Evolutionary conservation across 495 filamentous ascomycete genomes (phyloP).

Genomic region (Annulohypoxylon nitens): DNA sequence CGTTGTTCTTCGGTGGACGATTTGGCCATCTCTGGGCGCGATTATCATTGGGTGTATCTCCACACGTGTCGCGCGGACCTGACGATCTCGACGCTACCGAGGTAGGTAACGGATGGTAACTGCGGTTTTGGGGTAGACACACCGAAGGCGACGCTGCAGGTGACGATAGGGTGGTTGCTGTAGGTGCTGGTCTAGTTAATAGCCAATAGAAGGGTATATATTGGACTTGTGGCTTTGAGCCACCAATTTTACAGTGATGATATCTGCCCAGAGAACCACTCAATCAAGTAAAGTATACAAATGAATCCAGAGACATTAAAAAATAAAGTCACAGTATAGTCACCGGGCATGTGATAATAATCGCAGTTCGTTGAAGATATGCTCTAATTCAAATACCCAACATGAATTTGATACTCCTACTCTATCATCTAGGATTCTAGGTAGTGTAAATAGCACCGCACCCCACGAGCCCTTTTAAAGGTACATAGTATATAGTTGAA

Average conservation of each 20-base stretch:
- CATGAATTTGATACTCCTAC: not conserved
- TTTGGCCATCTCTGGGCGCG: slow-evolving; percentile 12
- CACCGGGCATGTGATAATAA: not conserved
- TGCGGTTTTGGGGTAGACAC: not conserved
- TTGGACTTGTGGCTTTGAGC: not conserved
- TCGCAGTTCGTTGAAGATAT: not conserved
- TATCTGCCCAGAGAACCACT: not conserved
- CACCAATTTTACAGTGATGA: not conserved
- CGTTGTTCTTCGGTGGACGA: slow-evolving; percentile 22
- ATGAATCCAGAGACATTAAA: not conserved
- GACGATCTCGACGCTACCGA: slow-evolving; percentile 2
- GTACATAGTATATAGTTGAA: not conserved
- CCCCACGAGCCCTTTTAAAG: not conserved
- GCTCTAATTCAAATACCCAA: not conserved
- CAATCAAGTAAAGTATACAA: not conserved
- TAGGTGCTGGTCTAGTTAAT: not conserved
- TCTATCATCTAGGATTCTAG: not conserved
- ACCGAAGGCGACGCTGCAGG: not conserved
- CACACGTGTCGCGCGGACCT: slow-evolving; percentile 33
- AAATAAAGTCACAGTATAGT: not conserved
- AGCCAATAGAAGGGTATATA: not conserved
- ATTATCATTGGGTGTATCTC: slow-evolving; percentile 21
- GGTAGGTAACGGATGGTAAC: not conserved
- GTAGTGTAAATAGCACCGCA: not conserved
- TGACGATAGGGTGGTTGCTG: not conserved